These are phyloP conservation scores for Setomelanomma holmii DNA, from an alignment of 2,329 filamentous ascomycete species.

Conservation along the genomic window DNA sequence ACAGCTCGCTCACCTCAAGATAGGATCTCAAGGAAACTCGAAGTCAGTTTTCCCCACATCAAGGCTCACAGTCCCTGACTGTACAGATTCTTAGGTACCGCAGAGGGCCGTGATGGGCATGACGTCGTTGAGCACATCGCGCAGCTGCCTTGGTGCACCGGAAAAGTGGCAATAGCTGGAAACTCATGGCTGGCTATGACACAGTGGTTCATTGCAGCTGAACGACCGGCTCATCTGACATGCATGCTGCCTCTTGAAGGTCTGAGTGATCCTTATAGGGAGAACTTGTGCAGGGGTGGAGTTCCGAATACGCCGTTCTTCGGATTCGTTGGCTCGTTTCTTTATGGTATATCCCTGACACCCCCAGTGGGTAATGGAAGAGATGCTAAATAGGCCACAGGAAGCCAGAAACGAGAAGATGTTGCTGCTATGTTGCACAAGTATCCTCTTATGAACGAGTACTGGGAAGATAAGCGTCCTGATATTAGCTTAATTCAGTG, in stretches of 20 bases:
- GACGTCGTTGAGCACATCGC: slow-evolving; percentile 54
- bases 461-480: slow-evolving; percentile 30
- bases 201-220: slow-evolving; percentile 49
- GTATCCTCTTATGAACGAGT: slow-evolving; percentile 34
- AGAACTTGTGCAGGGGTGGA: slow-evolving; percentile 20
- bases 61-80: neutral
- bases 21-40: neutral
- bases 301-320: neutral
- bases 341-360: neutral
- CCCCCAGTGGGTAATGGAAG: neutral
- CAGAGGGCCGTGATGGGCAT: slow-evolving; percentile 53
- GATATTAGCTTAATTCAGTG: slow-evolving; percentile 27
- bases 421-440: slow-evolving; percentile 52
- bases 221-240: slow-evolving; percentile 51
- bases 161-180: slow-evolving; percentile 45
- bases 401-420: slow-evolving; percentile 51
- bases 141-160: slow-evolving; percentile 54
- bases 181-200: slow-evolving; percentile 48
- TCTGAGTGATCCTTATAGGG: slow-evolving; percentile 33
- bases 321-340: neutral
- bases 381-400: neutral
- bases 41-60: neutral
- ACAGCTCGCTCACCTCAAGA: neutral
- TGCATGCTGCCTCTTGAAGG: slow-evolving; percentile 58
- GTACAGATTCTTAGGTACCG: neutral